Percentiles rank a stretch among this genome's conserved stretches.
phyloP scores from a whole-genome alignment of 2,329 filamentous ascomycete genomes.

The Magnaporthiopsis rhizophila region DNA sequence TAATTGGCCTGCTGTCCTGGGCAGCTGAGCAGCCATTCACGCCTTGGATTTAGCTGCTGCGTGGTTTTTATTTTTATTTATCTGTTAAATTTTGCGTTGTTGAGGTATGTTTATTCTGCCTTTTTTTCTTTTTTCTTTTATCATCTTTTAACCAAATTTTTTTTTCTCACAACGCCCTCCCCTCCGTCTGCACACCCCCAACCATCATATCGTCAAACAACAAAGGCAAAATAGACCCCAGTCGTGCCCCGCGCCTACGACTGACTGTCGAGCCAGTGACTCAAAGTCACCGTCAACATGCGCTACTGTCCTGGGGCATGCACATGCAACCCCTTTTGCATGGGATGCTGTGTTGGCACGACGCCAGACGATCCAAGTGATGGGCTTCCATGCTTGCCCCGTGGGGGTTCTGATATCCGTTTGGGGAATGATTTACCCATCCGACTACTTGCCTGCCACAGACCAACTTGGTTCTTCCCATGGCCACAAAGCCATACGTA shows the following conservation, averaged over 20 bases:
- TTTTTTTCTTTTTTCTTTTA: not conserved
- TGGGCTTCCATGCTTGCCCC: not conserved
- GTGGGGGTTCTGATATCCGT: not conserved
- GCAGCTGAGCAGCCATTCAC: not conserved
- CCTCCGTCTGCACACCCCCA: too few species aligned
- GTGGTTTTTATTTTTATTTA: not conserved
- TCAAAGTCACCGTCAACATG: not conserved
- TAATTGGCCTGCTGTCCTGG: not conserved
- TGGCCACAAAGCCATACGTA: not conserved
- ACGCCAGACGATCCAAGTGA: not conserved
- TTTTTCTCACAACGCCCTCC: not conserved
- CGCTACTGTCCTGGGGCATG: not conserved
- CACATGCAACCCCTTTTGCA: not conserved
- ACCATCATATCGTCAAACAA: not conserved
- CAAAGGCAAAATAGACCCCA: not conserved
- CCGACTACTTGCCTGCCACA: not conserved
- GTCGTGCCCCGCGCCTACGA: not conserved
- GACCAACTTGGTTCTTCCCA: not conserved
- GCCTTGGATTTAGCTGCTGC: not conserved
- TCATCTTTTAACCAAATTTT: not conserved
- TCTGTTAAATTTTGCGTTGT: not conserved
- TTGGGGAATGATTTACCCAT: not conserved
- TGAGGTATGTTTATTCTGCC: not conserved
- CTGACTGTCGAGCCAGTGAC: not conserved
- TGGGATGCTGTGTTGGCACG: not conserved